phyloP scores from a whole-genome alignment of 75 land plant species.

The Cryptomeria japonica region DNA sequence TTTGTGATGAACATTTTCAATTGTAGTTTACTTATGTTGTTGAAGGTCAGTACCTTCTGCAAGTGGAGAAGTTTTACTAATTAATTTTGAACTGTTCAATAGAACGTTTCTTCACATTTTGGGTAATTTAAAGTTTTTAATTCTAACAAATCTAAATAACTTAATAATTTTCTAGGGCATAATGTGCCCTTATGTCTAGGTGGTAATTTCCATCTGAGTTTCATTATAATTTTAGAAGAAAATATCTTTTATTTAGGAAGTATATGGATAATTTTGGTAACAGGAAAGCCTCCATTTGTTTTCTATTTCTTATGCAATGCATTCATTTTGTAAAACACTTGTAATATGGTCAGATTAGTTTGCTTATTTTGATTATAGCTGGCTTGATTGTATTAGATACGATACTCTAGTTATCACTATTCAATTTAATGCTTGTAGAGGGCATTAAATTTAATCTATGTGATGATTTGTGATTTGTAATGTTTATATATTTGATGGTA shows the following conservation, averaged over 20 bases:
- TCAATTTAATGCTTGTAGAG: background rate
- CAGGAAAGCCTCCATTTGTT: background rate
- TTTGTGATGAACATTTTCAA: background rate
- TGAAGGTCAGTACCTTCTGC: background rate
- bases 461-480: background rate
- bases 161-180: background rate
- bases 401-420: background rate
- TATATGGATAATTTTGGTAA: background rate
- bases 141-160: background rate
- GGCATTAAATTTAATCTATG: background rate
- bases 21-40: background rate
- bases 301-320: background rate
- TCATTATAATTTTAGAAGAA: background rate
- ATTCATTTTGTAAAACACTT: background rate
- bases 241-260: background rate
- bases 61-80: background rate
- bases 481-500: too few relatives aligned
- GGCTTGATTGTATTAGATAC: background rate
- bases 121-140: background rate
- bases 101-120: background rate
- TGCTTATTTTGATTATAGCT: background rate
- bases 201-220: background rate
- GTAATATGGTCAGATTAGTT: background rate
- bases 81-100: background rate
- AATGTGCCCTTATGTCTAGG: background rate